Conservation (phyloP, 2,329 filamentous ascomycete genomes). For the Dactylellina haptotyla region DNA sequence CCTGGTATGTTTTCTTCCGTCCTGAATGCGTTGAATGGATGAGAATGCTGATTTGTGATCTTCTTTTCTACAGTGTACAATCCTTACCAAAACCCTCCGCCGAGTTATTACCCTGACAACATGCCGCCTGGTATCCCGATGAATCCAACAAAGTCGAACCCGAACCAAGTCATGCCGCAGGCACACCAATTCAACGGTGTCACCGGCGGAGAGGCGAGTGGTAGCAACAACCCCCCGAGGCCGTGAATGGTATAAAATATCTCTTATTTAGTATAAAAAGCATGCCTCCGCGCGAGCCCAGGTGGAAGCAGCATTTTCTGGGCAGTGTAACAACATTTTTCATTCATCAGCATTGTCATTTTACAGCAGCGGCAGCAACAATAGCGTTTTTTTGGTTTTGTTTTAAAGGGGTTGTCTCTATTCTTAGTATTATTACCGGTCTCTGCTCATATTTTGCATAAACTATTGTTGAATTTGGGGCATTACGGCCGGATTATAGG, state of each 20-base stretch:
- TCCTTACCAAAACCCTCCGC: conserved; percentile 31
- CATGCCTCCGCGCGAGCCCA: too few species aligned
- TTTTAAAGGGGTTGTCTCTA: too few species aligned
- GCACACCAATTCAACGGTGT: conserved; percentile 23
- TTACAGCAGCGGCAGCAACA: too few species aligned
- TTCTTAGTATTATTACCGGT: too few species aligned
- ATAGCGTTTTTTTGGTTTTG: too few species aligned
- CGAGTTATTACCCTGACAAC: conserved; percentile 44
- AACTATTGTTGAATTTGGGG: too few species aligned
- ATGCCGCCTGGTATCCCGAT: conserved; percentile 39
- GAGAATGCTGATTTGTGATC: neutral
- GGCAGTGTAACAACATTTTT: too few species aligned
- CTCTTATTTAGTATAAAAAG: neutral
- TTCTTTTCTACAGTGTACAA: conserved; percentile 41
- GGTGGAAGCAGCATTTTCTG: too few species aligned
- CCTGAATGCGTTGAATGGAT: neutral
- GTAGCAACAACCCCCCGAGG: conserved; percentile 29
- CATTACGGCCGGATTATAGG: too few species aligned
- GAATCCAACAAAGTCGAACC: conserved; percentile 40
- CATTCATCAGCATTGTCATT: too few species aligned
- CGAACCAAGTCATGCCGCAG: conserved; percentile 18
- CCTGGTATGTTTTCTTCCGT: conserved; percentile 29
- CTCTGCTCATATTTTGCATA: too few species aligned
- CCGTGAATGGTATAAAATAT: conserved; percentile 3
- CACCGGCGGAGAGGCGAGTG: conserved; percentile 42